Base-by-base conservation (phyloP, 768 basidiomycete species). In the Leccinum boreale region DNA sequence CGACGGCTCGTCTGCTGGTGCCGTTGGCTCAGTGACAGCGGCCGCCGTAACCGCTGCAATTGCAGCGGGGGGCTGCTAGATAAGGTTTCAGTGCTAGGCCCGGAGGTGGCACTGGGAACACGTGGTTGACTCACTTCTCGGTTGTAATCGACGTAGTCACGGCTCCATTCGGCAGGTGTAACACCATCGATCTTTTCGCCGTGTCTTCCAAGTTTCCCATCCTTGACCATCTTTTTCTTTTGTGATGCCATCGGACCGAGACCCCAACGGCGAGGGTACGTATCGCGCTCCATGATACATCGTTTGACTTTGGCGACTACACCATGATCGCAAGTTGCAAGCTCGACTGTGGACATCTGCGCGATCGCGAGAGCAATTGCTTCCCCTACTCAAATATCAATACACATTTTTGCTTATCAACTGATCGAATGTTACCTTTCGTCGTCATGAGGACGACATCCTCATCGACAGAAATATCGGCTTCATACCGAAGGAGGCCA, bases 281-380 rank as follows among this genome's bases (percentile, higher is more conserved):
- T 91, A 74, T 99, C 97, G 36, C 96, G 88, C 73, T 98, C 97
- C 97, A 99, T 99, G 70, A 99, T 98, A 70, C 96, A 98, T 52
- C 97, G 82, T 78, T 99, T 99, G 69, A 99, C 94, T 77, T 98
- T 98, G 35, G 97, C 97, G 45, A 98, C 96, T 57, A 99, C 93
- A 49, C 97, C 97, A 69, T 99, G 96, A 72, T 98, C 95, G 73
- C 96, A 98, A 3, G 95, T 96, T 9, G 94, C 90, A 51, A 99
- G 86, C 73, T 99, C 97, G 58, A 96, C 96, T 11, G 97, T 98
- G 17, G 95, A 92, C 97, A 99, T 99, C 70, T 96, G 94, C 19
- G 95, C 92, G 62, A 96, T 87, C 57, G 90, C 95, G 44, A 97
- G 83, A 21, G 94, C 94, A 68, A 96, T 96, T 31, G 92, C 95